Percentiles rank a stretch among this genome's conserved stretches.
Conservation (phyloP, 2,329 filamentous ascomycete species). For the Curvularia sp. region DNA sequence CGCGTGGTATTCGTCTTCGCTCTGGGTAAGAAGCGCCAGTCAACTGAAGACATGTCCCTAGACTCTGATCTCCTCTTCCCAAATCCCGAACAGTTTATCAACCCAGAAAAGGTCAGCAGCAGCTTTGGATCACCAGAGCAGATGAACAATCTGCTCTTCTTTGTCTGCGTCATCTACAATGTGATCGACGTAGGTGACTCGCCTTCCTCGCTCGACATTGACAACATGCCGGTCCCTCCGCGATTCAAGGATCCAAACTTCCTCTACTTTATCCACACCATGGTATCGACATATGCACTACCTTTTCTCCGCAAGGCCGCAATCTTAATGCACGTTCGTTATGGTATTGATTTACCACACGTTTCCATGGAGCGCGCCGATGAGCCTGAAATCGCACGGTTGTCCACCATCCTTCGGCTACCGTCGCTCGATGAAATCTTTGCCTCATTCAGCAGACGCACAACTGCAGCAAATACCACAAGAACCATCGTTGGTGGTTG, state of each 20-base stretch:
- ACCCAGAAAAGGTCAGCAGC: slow-evolving; percentile 33
- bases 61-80: slow-evolving; percentile 16
- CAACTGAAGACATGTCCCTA: slow-evolving; percentile 8
- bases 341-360: slow-evolving; percentile 84
- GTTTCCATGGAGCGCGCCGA: slow-evolving; percentile 63
- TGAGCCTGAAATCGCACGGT: slow-evolving; percentile 79
- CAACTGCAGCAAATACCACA: slow-evolving; percentile 46
- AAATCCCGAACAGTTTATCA: slow-evolving; percentile 35
- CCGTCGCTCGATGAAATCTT: slow-evolving; percentile 83
- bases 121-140: slow-evolving; percentile 35
- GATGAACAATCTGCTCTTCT: slow-evolving; percentile 40
- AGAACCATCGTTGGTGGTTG: slow-evolving; percentile 69
- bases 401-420: slow-evolving; percentile 76
- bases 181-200: slow-evolving; percentile 34
- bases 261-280: slow-evolving; percentile 46
- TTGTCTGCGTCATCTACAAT: slow-evolving; percentile 44
- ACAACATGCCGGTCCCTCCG: slow-evolving; percentile 33
- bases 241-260: slow-evolving; percentile 41
- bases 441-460: slow-evolving; percentile 57
- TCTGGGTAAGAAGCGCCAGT: slow-evolving; percentile 17
- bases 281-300: slow-evolving; percentile 82
- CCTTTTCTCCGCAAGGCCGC: slow-evolving; percentile 85
- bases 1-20: slow-evolving; percentile 72
- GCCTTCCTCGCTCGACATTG: slow-evolving; percentile 32
- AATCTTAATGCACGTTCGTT: slow-evolving; percentile 85